These are phyloP conservation scores for Hebeloma cylindrosporum DNA, from an alignment of 768 basidiomycete genomes.

Conservation along the genomic window DNA sequence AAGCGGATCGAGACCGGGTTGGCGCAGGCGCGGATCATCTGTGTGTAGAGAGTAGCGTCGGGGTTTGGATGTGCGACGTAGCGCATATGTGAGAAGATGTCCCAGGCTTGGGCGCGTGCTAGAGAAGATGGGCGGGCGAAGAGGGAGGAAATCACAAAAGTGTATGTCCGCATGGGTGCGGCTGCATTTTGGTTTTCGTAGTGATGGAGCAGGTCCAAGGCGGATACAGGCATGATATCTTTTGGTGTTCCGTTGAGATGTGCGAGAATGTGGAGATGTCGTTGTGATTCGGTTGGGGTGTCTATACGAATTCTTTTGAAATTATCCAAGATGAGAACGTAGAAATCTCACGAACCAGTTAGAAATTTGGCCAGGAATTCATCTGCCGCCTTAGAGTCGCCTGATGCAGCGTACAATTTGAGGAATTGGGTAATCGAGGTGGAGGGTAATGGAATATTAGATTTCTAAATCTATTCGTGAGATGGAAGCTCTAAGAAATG, in stretches of 20 bases:
- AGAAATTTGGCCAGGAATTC: conserved; percentile 41
- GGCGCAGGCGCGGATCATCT: conserved; percentile 89
- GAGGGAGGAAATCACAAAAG: conserved; percentile 59
- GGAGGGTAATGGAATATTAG: conserved; percentile 26
- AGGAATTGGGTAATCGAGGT: conserved; percentile 50
- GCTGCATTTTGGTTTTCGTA: conserved; percentile 66
- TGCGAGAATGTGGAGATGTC: conserved; percentile 71
- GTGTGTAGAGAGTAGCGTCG: conserved; percentile 65
- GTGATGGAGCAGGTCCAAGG: conserved; percentile 65
- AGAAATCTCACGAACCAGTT: conserved; percentile 36
- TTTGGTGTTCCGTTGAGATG: conserved; percentile 52
- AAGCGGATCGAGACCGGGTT: conserved; percentile 43
- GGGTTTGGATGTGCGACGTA: conserved; percentile 89
- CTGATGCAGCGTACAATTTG: conserved; percentile 44
- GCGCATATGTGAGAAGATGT: conserved; percentile 94
- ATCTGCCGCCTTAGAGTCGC: conserved; percentile 48
- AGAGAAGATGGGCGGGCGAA: conserved; percentile 48
- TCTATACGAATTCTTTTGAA: conserved; percentile 20
- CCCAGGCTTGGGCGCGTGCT: conserved; percentile 83
- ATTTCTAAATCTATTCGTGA: neutral
- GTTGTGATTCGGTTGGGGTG: conserved; percentile 53
- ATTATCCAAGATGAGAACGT: neutral
- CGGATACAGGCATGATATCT: conserved; percentile 54
- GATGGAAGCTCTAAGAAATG: neutral
- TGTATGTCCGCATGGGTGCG: conserved; percentile 76